Percentiles rank a stretch among this genome's conserved stretches.
phyloP scores from a whole-genome alignment of 345 rosid species.

The Cardamine resedifolia region DNA sequence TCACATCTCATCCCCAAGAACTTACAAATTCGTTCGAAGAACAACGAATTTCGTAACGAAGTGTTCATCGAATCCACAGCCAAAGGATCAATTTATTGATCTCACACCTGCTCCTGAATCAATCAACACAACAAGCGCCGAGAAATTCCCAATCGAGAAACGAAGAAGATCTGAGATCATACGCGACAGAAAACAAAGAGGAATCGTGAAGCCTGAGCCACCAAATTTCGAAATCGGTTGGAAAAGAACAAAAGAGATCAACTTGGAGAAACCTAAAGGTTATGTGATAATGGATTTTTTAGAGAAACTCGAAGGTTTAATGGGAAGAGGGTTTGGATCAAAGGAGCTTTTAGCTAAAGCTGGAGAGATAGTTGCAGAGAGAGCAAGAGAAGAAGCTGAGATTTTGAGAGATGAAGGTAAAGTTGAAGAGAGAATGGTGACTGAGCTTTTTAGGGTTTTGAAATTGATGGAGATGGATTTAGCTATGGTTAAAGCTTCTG shows the following conservation, averaged over 20 bases:
- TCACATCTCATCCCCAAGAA: not conserved
- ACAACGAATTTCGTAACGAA: not conserved
- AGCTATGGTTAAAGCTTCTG: conserved; percentile 90
- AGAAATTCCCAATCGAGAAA: conserved; percentile 68
- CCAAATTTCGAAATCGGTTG: conserved; percentile 84
- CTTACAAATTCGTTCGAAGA: not conserved
- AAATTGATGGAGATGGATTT: conserved; percentile 96
- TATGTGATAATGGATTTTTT: conserved; percentile 80
- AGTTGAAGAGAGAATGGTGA: conserved; percentile 84
- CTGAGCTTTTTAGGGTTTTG: conserved; percentile 84
- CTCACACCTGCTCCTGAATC: conserved; percentile 51
- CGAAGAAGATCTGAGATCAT: conserved; percentile 65
- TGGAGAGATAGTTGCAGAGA: conserved; percentile 86
- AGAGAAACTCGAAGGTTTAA: conserved; percentile 67
- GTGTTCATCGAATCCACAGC: conserved; percentile 24
- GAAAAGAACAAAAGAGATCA: conserved; percentile 72
- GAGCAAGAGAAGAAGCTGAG: conserved; percentile 91
- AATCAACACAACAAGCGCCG: conserved; percentile 50
- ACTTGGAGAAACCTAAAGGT: conserved; percentile 72
- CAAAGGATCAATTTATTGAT: conserved; percentile 20
- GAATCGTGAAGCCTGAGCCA: conserved; percentile 54
- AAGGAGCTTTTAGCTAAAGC: conserved; percentile 67
- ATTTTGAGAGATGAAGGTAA: conserved; percentile 72
- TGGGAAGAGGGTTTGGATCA: conserved; percentile 78
- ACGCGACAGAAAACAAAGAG: conserved; percentile 48